Base-by-base conservation (phyloP, 257 asterid genomes). In the Gentiana straminea region DNA sequence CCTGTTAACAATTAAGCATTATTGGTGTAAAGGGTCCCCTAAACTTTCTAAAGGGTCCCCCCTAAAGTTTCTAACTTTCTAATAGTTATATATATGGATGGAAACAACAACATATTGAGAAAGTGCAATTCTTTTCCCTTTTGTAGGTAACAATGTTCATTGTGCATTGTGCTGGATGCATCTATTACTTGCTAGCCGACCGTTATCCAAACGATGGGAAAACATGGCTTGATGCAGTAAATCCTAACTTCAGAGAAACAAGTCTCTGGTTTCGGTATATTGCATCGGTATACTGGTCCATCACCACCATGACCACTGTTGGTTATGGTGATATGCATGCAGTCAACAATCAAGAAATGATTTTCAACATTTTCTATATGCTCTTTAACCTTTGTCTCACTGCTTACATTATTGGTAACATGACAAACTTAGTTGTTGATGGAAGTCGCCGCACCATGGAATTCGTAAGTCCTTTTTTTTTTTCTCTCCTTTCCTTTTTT, bases 381-480 rank as follows among this genome's bases (percentile, higher is more conserved):
- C 87, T 90, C 72, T 82, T 86, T 70, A 90, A 86, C 63, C 78
- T 90, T 3, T 94, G 96, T 50, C 57, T 86, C 3, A 90, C 95
- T 4, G 94, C 98, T 62, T 90, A 86, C 13, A 90, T 90, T 54
- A 90, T 90, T 24, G 98, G 98, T 50, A 90, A 90, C 81, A 90
- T 90, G 89, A 90, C 98, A 12, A 86, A 90, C 64, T 73, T 90
- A 64, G 98, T 90, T 35, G 98, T 90, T 1, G 95, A 90, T 75
- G 98, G 96, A 66, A 90, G 96, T 12, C 81, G 95, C 11, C 74
- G 96, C 37, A 90, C 98, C 41, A 90, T 90, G 98, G 98, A 90
- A 66, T 90, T 90, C 7, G 96, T 86, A 75, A 78, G 93, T 54
- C 43, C 33, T 5, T 34, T 35, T 33, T 35, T 7, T 0, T 49